Evolutionary conservation across 306 rosid genomes (phyloP), one percentile per base, ranked within the genome.

Genomic region (Purshia tridentata): DNA sequence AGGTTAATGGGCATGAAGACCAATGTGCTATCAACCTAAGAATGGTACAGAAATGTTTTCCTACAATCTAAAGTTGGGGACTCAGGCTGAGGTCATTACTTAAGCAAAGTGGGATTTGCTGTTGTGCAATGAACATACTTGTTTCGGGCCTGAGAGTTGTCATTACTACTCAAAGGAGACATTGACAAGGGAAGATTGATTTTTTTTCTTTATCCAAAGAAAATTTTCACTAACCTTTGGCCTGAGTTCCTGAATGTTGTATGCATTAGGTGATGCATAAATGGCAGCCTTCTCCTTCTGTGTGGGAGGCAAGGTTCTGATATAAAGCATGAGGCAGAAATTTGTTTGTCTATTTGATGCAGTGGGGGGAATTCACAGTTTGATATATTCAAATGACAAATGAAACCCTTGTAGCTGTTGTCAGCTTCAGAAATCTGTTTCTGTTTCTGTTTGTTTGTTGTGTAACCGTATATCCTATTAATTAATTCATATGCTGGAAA

Each of bases 11-110:
- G 69, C 72, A 77, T 67, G 75, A 81, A 54, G 69, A 57, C 56
- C 42, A 74, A 82, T 78, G 66, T 64, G 50, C 61, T 74, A 37
- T 77, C 77, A 57, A 69, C 70, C 57, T 77, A 76, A 53, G 69
- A 52, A 68, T 35, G 70, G 58, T 29, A 48, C 15, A 48, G 11
- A 22, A 52, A 23, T 49, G 18, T 47, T 56, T 53, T 40, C 9
- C 54, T 60, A 47, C 51, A 29, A 37, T 16, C 48, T 53, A 35
- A 76, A 67, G 72, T 40, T 9, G 35, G 64, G 51, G 65, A 18
- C 10, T 75, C 44, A 35, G 41, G 57, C 29, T 37, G 16, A 65
- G 60, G 55, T 22, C 10, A 22, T 39, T 14, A 9, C 39, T 44
- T 20, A 55, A 42, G 20, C 65, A 42, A 29, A 70, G 74, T 46